Evolutionary conservation across 768 basidiomycete genomes (phyloP).

Genomic region (Hygrocybe coccinea): DNA sequence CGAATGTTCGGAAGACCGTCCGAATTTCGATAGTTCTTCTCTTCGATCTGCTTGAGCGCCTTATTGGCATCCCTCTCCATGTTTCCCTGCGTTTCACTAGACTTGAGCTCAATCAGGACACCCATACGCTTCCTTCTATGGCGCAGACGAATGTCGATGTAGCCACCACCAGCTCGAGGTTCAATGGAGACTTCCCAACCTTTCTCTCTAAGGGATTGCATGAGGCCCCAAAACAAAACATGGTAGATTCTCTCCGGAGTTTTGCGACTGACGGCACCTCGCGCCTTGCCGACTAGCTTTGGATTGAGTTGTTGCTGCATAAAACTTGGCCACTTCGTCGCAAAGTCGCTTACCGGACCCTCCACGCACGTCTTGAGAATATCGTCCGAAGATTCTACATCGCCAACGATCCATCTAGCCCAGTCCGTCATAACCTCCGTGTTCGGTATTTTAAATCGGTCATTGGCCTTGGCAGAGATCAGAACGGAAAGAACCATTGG

Average conservation of each 20-base stretch:
- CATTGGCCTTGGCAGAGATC: constrained; percentile 10
- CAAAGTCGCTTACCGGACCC: constrained; percentile 10
- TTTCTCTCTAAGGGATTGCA: constrained; percentile 2
- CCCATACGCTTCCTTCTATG: constrained; percentile 10
- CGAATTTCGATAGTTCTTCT: constrained; percentile 12
- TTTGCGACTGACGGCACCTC: constrained; percentile 10
- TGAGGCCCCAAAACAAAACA: constrained; percentile 10
- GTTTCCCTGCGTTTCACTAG: constrained; percentile 9
- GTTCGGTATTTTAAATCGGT: constrained; percentile 11
- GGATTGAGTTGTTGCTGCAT: constrained; percentile 12
- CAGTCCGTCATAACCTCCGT: constrained; percentile 12
- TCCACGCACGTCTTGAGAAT: constrained; percentile 12
- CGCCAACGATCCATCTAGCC: constrained; percentile 11
- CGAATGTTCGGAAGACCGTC: constrained; percentile 9
- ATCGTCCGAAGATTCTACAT: constrained; percentile 4
- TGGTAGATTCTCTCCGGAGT: constrained; percentile 10
- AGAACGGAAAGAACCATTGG: constrained; percentile 10
- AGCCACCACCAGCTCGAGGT: constrained; percentile 9
- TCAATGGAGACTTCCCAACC: constrained; percentile 13
- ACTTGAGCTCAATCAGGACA: constrained; percentile 14
- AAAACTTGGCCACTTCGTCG: constrained; percentile 10
- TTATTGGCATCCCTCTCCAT: constrained; percentile 14
- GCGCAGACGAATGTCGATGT: constrained; percentile 9
- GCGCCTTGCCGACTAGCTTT: constrained; percentile 10
- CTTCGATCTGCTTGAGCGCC: constrained; percentile 11